Evolutionary conservation across 2,329 filamentous ascomycete species (phyloP).

Genomic region (Colletotrichum viniferum): DNA sequence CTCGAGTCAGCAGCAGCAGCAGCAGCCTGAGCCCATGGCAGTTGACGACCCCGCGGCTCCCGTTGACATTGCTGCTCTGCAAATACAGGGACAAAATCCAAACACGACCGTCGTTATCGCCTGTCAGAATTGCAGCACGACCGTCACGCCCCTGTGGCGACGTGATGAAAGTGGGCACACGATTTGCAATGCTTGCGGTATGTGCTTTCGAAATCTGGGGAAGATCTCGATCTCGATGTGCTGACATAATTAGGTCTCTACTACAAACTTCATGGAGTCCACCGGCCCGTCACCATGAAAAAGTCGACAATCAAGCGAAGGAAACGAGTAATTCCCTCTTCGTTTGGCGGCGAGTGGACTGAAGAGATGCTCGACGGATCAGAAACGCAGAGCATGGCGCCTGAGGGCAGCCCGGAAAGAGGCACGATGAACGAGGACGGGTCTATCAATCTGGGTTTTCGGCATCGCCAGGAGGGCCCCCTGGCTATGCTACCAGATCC

Average conservation of each 20-base stretch:
- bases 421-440: conserved; percentile 68
- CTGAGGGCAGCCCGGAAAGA: conserved; percentile 47
- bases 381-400: conserved; percentile 44
- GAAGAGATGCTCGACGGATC: conserved; percentile 54
- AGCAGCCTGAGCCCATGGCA: conserved; percentile 23
- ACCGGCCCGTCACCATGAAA: conserved; percentile 97
- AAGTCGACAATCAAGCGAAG: conserved; percentile 95
- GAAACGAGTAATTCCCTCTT: conserved; percentile 89
- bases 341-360: conserved; percentile 43
- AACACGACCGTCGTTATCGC: conserved; percentile 77
- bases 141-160: conserved; percentile 94
- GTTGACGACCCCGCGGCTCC: conserved; percentile 44
- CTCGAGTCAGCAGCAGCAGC: conserved; percentile 11
- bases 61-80: conserved; percentile 54
- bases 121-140: conserved; percentile 96
- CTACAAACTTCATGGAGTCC: conserved; percentile 92
- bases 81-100: conserved; percentile 38
- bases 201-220: conserved; percentile 36
- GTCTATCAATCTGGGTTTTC: conserved; percentile 66
- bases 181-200: conserved; percentile 98
- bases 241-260: conserved; percentile 72
- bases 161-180: conserved; percentile 93
- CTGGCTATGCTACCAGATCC: conserved; percentile 53
- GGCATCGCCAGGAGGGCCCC: conserved; percentile 50
- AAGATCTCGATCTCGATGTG: neutral